phyloP scores from a whole-genome alignment of 805 yeast genomes.

The Metschnikowia santaceciliae region DNA sequence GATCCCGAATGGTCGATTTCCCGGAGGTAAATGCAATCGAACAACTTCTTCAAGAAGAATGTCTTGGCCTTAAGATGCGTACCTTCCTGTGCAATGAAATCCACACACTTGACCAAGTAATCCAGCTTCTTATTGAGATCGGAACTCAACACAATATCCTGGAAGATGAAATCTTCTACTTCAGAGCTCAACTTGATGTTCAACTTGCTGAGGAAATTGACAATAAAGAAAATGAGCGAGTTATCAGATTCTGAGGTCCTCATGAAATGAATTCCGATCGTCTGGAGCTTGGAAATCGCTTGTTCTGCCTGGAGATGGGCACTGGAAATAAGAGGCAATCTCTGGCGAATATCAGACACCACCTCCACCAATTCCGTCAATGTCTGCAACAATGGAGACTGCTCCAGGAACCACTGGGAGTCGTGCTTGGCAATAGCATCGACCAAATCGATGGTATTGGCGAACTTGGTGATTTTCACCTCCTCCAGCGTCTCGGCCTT shows the following conservation, averaged over 20 bases:
- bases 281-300: constrained; percentile 60
- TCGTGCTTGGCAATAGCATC: constrained; percentile 50
- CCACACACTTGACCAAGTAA: constrained; percentile 51
- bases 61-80: constrained; percentile 51
- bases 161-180: constrained; percentile 56
- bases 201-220: constrained; percentile 40
- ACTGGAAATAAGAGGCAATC: constrained; percentile 46
- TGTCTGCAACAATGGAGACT: constrained; percentile 42
- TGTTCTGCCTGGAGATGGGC: constrained; percentile 70
- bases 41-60: constrained; percentile 51
- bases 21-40: constrained; percentile 61
- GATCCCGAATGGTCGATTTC: constrained; percentile 52
- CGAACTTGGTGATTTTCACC: constrained; percentile 57
- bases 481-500: constrained; percentile 49
- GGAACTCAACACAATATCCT: constrained; percentile 47
- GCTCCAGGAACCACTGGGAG: constrained; percentile 54
- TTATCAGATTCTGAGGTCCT: constrained; percentile 21
- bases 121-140: constrained; percentile 45
- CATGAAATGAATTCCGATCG: constrained; percentile 28
- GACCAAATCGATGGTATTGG: constrained; percentile 68
- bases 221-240: constrained; percentile 28
- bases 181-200: constrained; percentile 43
- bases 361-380: constrained; percentile 42
- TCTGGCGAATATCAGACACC: constrained; percentile 36
- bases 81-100: constrained; percentile 40